phyloP scores from a whole-genome alignment of 768 basidiomycete species.

The Russula brevipes region DNA sequence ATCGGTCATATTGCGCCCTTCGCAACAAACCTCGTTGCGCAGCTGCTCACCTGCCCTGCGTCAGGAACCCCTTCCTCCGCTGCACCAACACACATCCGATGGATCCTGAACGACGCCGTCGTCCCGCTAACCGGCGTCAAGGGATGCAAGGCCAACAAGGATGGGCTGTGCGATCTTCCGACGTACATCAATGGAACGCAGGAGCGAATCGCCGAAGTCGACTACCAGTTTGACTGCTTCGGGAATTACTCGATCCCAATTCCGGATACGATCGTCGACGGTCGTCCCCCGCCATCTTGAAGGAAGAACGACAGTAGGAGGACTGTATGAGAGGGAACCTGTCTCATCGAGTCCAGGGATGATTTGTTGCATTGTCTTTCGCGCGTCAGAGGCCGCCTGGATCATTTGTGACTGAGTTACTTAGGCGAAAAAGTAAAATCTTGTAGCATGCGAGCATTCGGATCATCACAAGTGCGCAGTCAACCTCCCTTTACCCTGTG shows the following conservation, averaged over 20 bases:
- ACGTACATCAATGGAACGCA: constrained; percentile 38
- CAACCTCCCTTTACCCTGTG: too few relatives aligned
- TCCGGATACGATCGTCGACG: constrained; percentile 39
- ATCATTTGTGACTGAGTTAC: too few relatives aligned
- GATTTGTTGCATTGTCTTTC: too few relatives aligned
- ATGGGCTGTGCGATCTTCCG: constrained; percentile 40
- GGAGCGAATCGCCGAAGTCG: constrained; percentile 36
- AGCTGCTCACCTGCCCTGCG: constrained; percentile 40
- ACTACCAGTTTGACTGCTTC: constrained; percentile 41
- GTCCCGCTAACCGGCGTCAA: constrained; percentile 42
- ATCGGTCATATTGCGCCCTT: constrained; percentile 43
- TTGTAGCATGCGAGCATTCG: too few relatives aligned
- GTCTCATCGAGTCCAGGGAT: too few relatives aligned
- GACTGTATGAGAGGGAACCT: too few relatives aligned
- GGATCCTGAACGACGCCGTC: constrained; percentile 47
- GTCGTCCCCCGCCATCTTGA: constrained; percentile 21
- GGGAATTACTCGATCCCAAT: constrained; percentile 43
- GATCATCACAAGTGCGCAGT: too few relatives aligned
- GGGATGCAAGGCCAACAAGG: constrained; percentile 38
- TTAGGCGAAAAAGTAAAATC: too few relatives aligned
- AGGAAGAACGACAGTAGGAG: background rate
- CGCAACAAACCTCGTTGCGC: constrained; percentile 44
- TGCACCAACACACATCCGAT: constrained; percentile 36
- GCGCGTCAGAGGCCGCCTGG: too few relatives aligned
- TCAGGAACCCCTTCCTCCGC: constrained; percentile 5